Evolutionary conservation across 139 green algal genomes (phyloP), one percentile per base, ranked within the genome.

Genomic region (Chlamydomonas applanata): DNA sequence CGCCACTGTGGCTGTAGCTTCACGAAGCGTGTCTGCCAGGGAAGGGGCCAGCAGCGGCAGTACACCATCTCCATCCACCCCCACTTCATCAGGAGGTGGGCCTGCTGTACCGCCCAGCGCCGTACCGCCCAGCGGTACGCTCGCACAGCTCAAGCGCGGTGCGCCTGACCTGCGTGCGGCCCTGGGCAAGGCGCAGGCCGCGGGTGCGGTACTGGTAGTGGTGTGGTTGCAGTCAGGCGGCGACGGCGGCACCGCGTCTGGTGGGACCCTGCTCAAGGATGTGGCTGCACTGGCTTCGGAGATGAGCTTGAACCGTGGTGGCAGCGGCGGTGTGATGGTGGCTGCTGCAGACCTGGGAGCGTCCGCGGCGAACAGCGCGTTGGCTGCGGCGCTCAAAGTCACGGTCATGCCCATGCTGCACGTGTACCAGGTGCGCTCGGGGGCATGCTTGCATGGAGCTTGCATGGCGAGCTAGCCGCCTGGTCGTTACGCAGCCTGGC

Each of bases 161-260:
- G 90, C 86, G 0, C 33, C 75, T 17, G 81, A 94, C 60, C 35
- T 89, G 14, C 91, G 91, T 71, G n/a, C 71, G 52, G 57, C 86
- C 45, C 78, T 94, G 69, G 71, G 65, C 3, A 35, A 32, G 1
- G 82, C 71, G 2, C 35, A 68, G 20, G 74, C 71, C 1, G 34
- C 44, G 0, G 75, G 64, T 14, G 13, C 20, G 3, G 35, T 77
- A 25, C 70, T 88, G 65, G 46, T 86, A 19, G 54, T 93, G 34
- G 68, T 82, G 4, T 94, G 87, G 87, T 65, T 75, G 17, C 40
- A 49, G 40, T 49, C 40, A 11, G 40, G 27, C 64, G 53, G 61
- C 67, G 61, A 53, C 64, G 53, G 61, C 67, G 61, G 35, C 53
- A 63, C 75, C 11, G 36, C 73, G 34, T 17, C 52, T 79, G 75